These are phyloP conservation scores for Penicillium rolfsii DNA, from an alignment of 2,329 filamentous ascomycete genomes.

Conservation along the genomic window DNA sequence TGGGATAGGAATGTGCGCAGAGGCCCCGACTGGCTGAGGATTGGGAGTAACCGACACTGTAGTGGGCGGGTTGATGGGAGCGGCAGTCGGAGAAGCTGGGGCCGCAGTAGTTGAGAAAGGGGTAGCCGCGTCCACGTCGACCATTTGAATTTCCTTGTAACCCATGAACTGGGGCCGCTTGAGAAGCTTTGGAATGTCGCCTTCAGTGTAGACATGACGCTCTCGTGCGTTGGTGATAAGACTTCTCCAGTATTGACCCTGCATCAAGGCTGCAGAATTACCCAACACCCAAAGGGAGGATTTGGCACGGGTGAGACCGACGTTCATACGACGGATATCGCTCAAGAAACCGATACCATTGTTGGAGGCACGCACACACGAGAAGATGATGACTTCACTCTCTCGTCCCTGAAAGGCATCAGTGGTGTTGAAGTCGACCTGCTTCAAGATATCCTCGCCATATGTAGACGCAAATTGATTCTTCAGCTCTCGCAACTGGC, in stretches of 20 bases:
- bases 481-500: conserved; percentile 80
- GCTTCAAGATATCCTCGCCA: conserved; percentile 72
- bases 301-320: conserved; percentile 94
- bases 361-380: conserved; percentile 91
- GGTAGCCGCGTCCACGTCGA: conserved; percentile 34
- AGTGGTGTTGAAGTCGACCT: conserved; percentile 97
- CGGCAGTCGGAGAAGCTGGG: conserved; percentile 12
- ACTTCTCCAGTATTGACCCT: conserved; percentile 88
- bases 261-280: conserved; percentile 81
- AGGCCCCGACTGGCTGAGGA: conserved; percentile 27
- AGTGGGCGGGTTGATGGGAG: conserved; percentile 18
- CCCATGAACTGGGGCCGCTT: conserved; percentile 55
- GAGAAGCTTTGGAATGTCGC: conserved; percentile 61
- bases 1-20: conserved; percentile 29
- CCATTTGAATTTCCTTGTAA: conserved; percentile 50
- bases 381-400: conserved; percentile 98
- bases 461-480: conserved; percentile 72
- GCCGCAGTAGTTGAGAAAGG: conserved; percentile 1
- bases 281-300: conserved; percentile 96
- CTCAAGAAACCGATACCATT: conserved; percentile 97
- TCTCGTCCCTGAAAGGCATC: conserved; percentile 97
- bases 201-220: conserved; percentile 76
- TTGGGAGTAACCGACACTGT: conserved; percentile 26
- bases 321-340: conserved; percentile 98
- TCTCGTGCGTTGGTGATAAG: conserved; percentile 79